Conservation (phyloP, 768 basidiomycete genomes). For the Tremella yokohamensis region DNA sequence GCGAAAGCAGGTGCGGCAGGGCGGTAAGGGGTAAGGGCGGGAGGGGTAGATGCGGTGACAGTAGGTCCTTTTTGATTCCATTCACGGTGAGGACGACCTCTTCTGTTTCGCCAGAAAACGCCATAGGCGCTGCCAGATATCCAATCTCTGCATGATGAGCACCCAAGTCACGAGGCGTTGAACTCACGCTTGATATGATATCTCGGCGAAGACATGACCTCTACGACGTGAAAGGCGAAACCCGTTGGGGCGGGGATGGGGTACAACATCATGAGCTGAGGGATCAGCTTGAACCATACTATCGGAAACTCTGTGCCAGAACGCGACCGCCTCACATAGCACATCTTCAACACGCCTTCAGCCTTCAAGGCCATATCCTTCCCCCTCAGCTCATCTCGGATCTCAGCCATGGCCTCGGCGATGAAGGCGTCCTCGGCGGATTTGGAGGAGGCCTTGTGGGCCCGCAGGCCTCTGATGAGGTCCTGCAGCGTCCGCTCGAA, state of each 20-base stretch:
- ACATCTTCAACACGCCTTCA: slow-evolving; percentile 88
- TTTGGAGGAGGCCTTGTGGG: slow-evolving; percentile 91
- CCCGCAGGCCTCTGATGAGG: slow-evolving; percentile 88
- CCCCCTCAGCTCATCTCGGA: slow-evolving; percentile 79
- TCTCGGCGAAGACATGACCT: slow-evolving; percentile 92
- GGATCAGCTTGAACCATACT: slow-evolving; percentile 1
- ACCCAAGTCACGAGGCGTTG: neutral
- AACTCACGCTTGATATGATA: slow-evolving; percentile 72
- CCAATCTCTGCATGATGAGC: slow-evolving; percentile 61
- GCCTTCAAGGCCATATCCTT: slow-evolving; percentile 98
- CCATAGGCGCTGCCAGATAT: slow-evolving; percentile 87
- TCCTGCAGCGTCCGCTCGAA: slow-evolving; percentile 96
- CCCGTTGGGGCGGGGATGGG: slow-evolving; percentile 84
- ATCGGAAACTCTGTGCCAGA: no score
- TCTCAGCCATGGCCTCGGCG: slow-evolving; percentile 64
- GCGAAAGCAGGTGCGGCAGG: slow-evolving; percentile 39
- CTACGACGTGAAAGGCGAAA: slow-evolving; percentile 94
- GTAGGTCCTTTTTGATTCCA: slow-evolving; percentile 50
- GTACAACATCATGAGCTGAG: slow-evolving; percentile 88
- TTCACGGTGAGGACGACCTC: slow-evolving; percentile 97
- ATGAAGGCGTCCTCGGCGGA: slow-evolving; percentile 66
- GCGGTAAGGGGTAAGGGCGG: slow-evolving; percentile 48
- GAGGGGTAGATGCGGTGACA: slow-evolving; percentile 39
- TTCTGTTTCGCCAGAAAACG: slow-evolving; percentile 89
- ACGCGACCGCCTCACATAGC: slow-evolving; percentile 69